Percentiles rank a stretch among this genome's conserved stretches.
These are phyloP conservation scores for Russula griseocarnosa DNA, from an alignment of 768 basidiomycete species.

Conservation along the genomic window DNA sequence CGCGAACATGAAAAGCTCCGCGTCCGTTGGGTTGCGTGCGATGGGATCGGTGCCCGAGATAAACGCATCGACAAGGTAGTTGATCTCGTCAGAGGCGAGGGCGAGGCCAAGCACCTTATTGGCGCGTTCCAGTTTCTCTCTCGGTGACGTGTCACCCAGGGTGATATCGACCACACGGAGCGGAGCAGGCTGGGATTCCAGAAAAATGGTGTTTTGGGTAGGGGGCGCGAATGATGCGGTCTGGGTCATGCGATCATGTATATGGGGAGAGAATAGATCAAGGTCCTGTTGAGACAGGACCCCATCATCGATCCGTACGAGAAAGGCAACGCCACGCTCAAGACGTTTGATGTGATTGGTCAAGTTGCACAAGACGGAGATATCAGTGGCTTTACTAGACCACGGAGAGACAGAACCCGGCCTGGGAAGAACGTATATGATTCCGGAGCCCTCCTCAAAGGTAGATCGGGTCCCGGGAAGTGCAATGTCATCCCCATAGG, in stretches of 20 bases:
- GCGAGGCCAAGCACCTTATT: constrained; percentile 89
- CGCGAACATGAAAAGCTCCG: constrained; percentile 99
- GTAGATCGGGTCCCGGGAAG: constrained; percentile 42
- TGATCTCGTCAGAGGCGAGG: constrained; percentile 82
- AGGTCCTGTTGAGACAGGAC: constrained; percentile 47
- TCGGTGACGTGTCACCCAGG: constrained; percentile 42
- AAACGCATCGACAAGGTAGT: constrained; percentile 85
- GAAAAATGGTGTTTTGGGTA: constrained; percentile 52
- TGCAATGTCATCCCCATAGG: constrained; percentile 77
- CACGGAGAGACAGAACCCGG: constrained; percentile 94
- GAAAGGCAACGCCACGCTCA: constrained; percentile 77
- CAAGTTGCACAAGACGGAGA: constrained; percentile 82
- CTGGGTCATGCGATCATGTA: constrained; percentile 98
- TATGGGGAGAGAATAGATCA: constrained; percentile 54
- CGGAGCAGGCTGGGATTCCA: constrained; percentile 58
- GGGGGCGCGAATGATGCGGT: constrained; percentile 59
- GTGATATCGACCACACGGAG: constrained; percentile 67
- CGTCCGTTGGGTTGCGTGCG: constrained; percentile 87
- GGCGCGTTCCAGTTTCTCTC: constrained; percentile 62
- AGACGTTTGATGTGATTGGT: constrained; percentile 67
- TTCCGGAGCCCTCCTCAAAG: constrained; percentile 38
- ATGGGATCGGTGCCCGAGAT: constrained; percentile 63
- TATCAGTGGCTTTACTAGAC: constrained; percentile 99
- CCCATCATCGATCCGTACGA: constrained; percentile 48
- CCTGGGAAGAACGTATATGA: constrained; percentile 75